Evolutionary conservation across 805 yeast species (phyloP), one percentile per base, ranked within the genome.

Genomic region (Kazachstania africana): DNA sequence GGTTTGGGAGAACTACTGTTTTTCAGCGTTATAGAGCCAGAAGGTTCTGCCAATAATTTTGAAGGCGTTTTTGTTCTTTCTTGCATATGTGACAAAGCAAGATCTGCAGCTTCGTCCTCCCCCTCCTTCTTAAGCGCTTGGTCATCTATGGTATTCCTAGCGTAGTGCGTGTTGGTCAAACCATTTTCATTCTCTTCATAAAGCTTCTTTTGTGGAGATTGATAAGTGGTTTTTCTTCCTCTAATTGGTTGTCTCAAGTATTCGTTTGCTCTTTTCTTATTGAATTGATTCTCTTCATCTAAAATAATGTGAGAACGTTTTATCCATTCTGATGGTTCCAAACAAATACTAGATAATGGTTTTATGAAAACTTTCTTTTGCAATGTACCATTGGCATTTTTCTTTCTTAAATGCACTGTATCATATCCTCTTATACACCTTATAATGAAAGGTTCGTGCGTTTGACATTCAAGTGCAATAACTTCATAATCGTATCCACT

Each of bases 351-450:
- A 8, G 54, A 50, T 4, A 63, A 29, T 0, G 60, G 44, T 18
- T 42, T 39, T 32, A 36, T 10, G 49, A 33, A 5, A 31, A 32
- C 9, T 12, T 42, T 33, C 12, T 47, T 47, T 1, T 38, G 38
- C 12, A 48, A 28, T 9, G 29, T 28, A 9, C 48, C 48, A 18
- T 44, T 43, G 12, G 36, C 37, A 24, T 36, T 46, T 16, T 50
- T 39, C 28, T 47, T 55, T 36, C 45, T 57, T 5, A 63, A 51
- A 38, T 57, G 54, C 3, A 73, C 67, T 0, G 63, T 56, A 44
- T 75, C 74, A 43, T 59, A 77, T 0, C 85, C 85, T 39, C 84
- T 57, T 35, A 73, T 60, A 45, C 84, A 77, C 29, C 62, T 51
- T 5, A 76, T 63, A 1, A 40, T 39, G 12, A 48, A 42, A 6